Evolutionary conservation across 2,329 filamentous ascomycete species (phyloP).

Genomic region (Pseudocercospora pini-densiflorae): DNA sequence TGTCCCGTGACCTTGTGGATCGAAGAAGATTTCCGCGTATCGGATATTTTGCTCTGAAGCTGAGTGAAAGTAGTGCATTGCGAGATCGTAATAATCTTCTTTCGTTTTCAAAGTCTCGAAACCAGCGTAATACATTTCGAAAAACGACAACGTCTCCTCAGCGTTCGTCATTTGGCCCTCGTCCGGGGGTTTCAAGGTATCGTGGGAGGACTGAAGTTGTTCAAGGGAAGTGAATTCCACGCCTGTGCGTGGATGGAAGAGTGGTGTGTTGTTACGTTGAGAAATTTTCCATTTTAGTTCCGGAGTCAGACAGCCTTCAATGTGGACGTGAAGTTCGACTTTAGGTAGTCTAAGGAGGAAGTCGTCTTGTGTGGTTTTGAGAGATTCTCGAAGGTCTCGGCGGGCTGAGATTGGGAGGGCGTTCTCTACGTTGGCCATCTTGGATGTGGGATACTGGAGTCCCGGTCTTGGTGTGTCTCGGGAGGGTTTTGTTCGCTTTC

Average conservation of each 20-base stretch:
- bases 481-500: background rate
- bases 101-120: background rate
- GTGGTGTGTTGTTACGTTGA: background rate
- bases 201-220: background rate
- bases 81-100: background rate
- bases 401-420: background rate
- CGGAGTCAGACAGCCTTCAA: background rate
- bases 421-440: background rate
- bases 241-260: background rate
- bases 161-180: background rate
- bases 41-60: background rate
- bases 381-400: background rate
- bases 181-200: background rate
- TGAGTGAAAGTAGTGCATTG: background rate
- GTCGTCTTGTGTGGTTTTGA: background rate
- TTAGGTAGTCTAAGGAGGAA: background rate
- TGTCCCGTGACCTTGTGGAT: background rate
- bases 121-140: background rate
- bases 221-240: background rate
- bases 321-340: background rate
- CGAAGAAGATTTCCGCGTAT: background rate
- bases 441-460: background rate
- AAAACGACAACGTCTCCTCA: background rate
- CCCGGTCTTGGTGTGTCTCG: background rate
- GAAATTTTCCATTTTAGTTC: background rate